A percentile compares a stretch with the other conserved stretches of the same genome.
phyloP scores from a whole-genome alignment of 2,329 filamentous ascomycete genomes.

The Kalaharituber pfeilii region DNA sequence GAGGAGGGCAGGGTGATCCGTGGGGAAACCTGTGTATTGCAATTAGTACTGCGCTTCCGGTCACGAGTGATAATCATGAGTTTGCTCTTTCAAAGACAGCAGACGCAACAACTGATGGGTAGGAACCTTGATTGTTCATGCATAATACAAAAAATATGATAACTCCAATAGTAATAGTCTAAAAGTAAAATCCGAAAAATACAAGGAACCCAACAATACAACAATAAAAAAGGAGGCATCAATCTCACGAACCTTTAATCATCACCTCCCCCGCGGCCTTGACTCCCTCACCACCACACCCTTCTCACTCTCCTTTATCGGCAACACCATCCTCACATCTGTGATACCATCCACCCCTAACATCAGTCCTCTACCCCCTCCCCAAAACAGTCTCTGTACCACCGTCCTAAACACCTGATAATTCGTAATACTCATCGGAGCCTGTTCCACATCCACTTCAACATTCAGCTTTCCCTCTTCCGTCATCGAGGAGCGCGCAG shows the following conservation, averaged over 20 bases:
- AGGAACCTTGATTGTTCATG: no score
- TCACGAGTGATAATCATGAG: not conserved
- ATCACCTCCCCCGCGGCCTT: conserved; percentile 59
- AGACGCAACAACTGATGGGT: no score
- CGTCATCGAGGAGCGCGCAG: conserved; percentile 53
- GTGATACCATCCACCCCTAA: conserved; percentile 64
- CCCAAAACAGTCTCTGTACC: conserved; percentile 64
- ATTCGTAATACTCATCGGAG: conserved; percentile 68
- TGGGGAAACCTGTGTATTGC: not conserved
- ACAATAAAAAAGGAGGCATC: conserved; percentile 19
- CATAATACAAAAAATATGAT: not conserved
- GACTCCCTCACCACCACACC: conserved; percentile 64
- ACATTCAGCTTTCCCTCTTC: conserved; percentile 49
- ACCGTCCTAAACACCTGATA: conserved; percentile 61
- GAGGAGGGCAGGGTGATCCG: conserved; percentile 21
- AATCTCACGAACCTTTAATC: conserved; percentile 21
- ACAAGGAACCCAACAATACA: not conserved
- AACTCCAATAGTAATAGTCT: not conserved
- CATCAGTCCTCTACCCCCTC: conserved; percentile 43
- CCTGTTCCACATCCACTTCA: conserved; percentile 56
- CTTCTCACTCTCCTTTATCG: conserved; percentile 62
- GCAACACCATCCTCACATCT: conserved; percentile 65
- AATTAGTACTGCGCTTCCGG: not conserved
- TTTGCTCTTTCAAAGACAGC: no score
- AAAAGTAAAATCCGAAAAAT: not conserved